These are phyloP conservation scores for Pascua sp. DNA, from an alignment of 1,284 basidiomycete genomes.

Conservation along the genomic window DNA sequence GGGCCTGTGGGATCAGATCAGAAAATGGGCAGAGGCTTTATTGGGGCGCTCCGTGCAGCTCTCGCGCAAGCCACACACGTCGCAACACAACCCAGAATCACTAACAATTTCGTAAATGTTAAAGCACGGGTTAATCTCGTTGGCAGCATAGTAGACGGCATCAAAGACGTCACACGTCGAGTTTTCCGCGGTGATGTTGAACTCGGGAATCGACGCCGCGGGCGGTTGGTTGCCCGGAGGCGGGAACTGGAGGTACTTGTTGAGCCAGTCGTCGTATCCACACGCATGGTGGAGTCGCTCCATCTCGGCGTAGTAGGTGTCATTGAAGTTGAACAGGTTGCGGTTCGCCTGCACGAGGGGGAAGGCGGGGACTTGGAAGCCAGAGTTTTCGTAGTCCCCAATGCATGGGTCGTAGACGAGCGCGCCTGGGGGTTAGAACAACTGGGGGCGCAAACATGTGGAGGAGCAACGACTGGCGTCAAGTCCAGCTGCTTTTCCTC, in stretches of 20 bases:
- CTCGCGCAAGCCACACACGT: background rate
- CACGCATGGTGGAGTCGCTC: slow-evolving; percentile 57
- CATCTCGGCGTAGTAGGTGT: slow-evolving; percentile 61
- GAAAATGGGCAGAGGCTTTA: too few species aligned
- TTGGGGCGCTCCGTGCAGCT: too few species aligned
- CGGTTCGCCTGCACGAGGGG: slow-evolving; percentile 10
- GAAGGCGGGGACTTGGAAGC: slow-evolving; percentile 61
- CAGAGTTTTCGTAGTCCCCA: slow-evolving; percentile 54
- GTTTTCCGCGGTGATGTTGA: slow-evolving; percentile 11
- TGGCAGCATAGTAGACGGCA: slow-evolving; percentile 59
- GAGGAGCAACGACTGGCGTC: too few species aligned
- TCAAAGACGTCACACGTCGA: slow-evolving; percentile 65
- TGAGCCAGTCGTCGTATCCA: slow-evolving; percentile 62
- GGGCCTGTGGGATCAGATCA: background rate
- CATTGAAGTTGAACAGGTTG: slow-evolving; percentile 26
- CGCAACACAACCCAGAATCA: slow-evolving; percentile 15
- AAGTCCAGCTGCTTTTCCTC: too few species aligned
- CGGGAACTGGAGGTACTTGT: slow-evolving; percentile 62
- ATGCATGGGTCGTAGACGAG: slow-evolving; percentile 32
- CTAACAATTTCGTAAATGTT: slow-evolving; percentile 65
- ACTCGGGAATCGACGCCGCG: slow-evolving; percentile 34
- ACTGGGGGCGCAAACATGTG: too few species aligned
- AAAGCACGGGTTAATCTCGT: slow-evolving; percentile 67
- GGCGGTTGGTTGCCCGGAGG: slow-evolving; percentile 52
- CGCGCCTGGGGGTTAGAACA: slow-evolving; percentile 12